Conservation (phyloP, 2,329 filamentous ascomycete genomes). For the Graphilbum fragrans region DNA sequence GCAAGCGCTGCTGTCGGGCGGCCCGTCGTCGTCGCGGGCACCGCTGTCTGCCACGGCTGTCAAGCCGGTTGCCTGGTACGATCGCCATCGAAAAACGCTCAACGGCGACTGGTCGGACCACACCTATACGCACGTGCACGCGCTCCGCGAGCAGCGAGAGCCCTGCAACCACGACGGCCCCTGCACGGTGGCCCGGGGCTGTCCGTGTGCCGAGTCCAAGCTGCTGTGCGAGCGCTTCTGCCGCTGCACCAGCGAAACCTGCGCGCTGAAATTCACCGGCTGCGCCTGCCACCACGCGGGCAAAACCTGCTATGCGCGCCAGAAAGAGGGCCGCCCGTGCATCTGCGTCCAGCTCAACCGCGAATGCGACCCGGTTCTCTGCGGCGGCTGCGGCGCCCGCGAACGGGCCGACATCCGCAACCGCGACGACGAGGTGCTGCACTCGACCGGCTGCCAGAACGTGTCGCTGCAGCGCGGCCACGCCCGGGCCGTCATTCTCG, state of each 20-base stretch:
- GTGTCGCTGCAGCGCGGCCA: conserved; percentile 57
- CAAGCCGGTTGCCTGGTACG: conserved; percentile 41
- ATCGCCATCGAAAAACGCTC: conserved; percentile 41
- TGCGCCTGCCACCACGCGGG: conserved; percentile 51
- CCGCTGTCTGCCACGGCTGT: conserved; percentile 19
- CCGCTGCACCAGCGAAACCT: conserved; percentile 44
- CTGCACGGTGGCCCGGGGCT: conserved; percentile 44
- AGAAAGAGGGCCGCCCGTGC: conserved; percentile 47
- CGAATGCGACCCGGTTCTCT: conserved; percentile 72
- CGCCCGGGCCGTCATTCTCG: conserved; percentile 54
- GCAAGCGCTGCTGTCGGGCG: conserved; percentile 9
- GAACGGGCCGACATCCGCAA: conserved; percentile 60
- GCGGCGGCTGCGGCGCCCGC: conserved; percentile 54
- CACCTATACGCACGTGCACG: conserved; percentile 41
- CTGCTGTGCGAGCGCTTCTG: conserved; percentile 66
- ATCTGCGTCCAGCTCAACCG: conserved; percentile 61
- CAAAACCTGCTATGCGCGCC: conserved; percentile 41
- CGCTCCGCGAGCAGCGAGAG: conserved; percentile 44
- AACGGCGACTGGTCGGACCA: conserved; percentile 43
- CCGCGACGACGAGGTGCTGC: conserved; percentile 43
- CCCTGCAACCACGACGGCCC: conserved; percentile 60
- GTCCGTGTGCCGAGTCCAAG: conserved; percentile 47
- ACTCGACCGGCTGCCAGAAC: conserved; percentile 55
- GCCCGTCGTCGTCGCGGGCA: too few species aligned
- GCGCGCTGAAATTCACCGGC: conserved; percentile 52